phyloP scores from a whole-genome alignment of 495 filamentous ascomycete genomes.

The Xylaria venustula region DNA sequence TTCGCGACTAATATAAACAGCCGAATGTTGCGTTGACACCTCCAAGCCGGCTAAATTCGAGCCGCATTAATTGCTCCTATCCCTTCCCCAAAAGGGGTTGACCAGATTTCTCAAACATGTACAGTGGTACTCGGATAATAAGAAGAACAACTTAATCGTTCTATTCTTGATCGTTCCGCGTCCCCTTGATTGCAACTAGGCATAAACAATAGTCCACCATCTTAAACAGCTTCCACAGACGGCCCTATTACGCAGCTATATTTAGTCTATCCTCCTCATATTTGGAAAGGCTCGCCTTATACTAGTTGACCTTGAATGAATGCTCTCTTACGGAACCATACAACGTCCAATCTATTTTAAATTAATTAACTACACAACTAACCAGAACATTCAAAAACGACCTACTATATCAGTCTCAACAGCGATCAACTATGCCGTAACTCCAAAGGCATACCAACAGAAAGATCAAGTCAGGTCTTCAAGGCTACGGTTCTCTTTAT shows the following conservation, averaged over 20 bases:
- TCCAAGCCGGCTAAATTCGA: conserved; percentile 9
- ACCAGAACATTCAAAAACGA: neutral
- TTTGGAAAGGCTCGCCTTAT: neutral
- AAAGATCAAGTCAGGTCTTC: too few species aligned
- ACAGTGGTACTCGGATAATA: conserved; percentile 2
- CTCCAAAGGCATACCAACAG: too few species aligned
- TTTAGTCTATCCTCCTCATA: neutral
- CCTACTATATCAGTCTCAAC: neutral
- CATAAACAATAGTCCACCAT: too few species aligned
- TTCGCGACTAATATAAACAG: neutral
- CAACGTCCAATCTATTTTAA: neutral
- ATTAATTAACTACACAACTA: conserved; percentile 1
- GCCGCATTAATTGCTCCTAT: conserved; percentile 5
- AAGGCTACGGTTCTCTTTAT: too few species aligned
- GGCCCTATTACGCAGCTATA: neutral
- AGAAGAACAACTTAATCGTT: neutral
- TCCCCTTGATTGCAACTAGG: neutral
- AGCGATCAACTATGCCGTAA: too few species aligned
- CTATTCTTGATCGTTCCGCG: neutral
- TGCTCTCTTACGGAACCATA: neutral
- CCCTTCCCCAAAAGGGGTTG: neutral
- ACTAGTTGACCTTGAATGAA: neutral
- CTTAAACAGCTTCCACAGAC: neutral
- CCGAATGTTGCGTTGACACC: neutral
- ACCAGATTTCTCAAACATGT: neutral